Percentiles rank a stretch among this genome's conserved stretches.
phyloP scores from a whole-genome alignment of 306 rosid species.

The Crataegus laevigata region DNA sequence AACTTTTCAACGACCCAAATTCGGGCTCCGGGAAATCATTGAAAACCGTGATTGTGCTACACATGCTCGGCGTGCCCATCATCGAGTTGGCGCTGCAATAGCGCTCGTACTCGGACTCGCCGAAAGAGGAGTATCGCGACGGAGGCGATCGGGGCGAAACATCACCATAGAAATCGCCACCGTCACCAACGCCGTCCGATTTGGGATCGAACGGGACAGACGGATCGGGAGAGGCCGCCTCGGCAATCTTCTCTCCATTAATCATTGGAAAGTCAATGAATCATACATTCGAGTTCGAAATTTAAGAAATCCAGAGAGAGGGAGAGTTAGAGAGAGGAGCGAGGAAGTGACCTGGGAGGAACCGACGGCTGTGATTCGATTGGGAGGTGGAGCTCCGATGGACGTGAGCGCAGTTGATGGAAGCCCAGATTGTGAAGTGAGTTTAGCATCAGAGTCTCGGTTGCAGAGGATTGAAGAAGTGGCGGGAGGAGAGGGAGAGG shows the following conservation, averaged over 20 bases:
- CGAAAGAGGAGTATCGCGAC: conserved; percentile 67
- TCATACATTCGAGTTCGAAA: not conserved
- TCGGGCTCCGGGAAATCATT: conserved; percentile 58
- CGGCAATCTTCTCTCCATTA: conserved; percentile 35
- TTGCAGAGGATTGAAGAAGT: not conserved
- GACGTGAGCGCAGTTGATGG: not conserved
- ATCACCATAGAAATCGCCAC: conserved; percentile 19
- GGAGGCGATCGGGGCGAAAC: conserved; percentile 16
- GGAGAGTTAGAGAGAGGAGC: not conserved
- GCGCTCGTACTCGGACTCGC: conserved; percentile 80
- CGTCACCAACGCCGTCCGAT: conserved; percentile 31
- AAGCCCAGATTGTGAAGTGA: not conserved
- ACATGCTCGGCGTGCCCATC: conserved; percentile 72
- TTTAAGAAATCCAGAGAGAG: not conserved
- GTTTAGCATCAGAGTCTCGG: not conserved
- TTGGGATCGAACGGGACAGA: conserved; percentile 30
- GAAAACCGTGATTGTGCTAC: conserved; percentile 60
- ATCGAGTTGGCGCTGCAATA: conserved; percentile 83
- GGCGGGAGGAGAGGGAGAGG: not conserved
- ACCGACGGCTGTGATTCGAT: conserved; percentile 1
- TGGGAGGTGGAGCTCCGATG: not conserved
- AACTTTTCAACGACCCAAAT: conserved; percentile 32
- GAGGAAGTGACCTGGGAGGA: conserved; percentile 19
- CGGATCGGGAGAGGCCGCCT: conserved; percentile 33
- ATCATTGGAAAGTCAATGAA: conserved; percentile 23